Evolutionary conservation across 208 protist species (phyloP).

Genomic region (Leishmania gerbilli): DNA sequence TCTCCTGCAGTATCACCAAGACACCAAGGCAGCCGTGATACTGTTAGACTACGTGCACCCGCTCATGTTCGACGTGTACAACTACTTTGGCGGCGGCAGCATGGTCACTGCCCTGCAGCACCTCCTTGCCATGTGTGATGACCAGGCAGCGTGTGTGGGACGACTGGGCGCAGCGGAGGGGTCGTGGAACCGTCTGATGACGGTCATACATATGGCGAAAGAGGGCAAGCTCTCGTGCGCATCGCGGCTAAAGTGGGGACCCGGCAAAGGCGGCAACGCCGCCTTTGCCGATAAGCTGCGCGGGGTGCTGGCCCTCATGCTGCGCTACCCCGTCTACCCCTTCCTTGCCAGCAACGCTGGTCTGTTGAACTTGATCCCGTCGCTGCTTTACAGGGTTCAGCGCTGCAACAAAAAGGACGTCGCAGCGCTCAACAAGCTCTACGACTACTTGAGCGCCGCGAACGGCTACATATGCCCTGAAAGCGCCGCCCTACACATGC

Average conservation of each 20-base stretch:
- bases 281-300: slow-evolving; percentile 30
- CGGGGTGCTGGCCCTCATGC: slow-evolving; percentile 36
- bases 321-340: slow-evolving; percentile 40
- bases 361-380: slow-evolving; percentile 46
- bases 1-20: slow-evolving; percentile 21
- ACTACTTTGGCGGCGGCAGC: slow-evolving; percentile 31
- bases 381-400: slow-evolving; percentile 71
- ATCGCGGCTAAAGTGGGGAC: slow-evolving; percentile 40
- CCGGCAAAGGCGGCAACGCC: neutral
- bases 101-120: slow-evolving; percentile 45
- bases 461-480: slow-evolving; percentile 19
- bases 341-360: slow-evolving; percentile 22
- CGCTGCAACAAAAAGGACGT: slow-evolving; percentile 48
- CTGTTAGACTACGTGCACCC: slow-evolving; percentile 47
- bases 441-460: slow-evolving; percentile 20
- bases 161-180: slow-evolving; percentile 51
- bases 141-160: slow-evolving; percentile 31
- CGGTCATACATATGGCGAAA: slow-evolving; percentile 31
- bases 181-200: slow-evolving; percentile 38
- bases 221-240: slow-evolving; percentile 47
- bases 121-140: slow-evolving; percentile 46
- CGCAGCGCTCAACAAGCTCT: slow-evolving; percentile 39
- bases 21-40: slow-evolving; percentile 34
- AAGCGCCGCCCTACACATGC: slow-evolving; percentile 25
- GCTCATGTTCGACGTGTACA: slow-evolving; percentile 30